These are phyloP conservation scores for Colletotrichum sublineola DNA, from an alignment of 2,329 filamentous ascomycete genomes.

Conservation along the genomic window DNA sequence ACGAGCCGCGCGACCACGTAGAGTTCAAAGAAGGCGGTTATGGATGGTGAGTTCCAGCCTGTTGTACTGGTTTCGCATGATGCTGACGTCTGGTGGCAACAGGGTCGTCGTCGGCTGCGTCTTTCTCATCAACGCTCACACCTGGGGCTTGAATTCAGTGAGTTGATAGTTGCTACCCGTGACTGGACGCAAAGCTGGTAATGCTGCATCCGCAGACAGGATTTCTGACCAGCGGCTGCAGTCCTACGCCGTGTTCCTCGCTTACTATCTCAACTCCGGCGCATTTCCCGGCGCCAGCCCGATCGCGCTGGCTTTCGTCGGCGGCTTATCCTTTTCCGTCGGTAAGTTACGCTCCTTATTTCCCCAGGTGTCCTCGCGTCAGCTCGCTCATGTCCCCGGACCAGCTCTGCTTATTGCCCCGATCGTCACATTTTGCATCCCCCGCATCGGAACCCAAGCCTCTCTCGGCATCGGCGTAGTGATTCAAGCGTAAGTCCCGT, in stretches of 20 bases:
- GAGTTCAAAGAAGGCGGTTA: constrained; percentile 69
- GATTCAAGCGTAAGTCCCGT: constrained; percentile 63
- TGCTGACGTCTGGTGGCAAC: constrained; percentile 9
- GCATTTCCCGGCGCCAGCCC: constrained; percentile 73
- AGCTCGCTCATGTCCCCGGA: constrained; percentile 48
- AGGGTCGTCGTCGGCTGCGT: constrained; percentile 68
- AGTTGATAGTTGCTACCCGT: constrained; percentile 42
- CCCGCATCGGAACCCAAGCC: constrained; percentile 72
- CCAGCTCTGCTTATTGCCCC: constrained; percentile 76
- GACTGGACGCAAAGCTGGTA: not conserved
- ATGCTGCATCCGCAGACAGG: no score
- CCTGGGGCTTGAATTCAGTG: constrained; percentile 80
- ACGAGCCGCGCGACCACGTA: constrained; percentile 36
- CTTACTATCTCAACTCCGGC: constrained; percentile 68
- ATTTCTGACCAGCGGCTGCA: constrained; percentile 44
- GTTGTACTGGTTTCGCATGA: not conserved
- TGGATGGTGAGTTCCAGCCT: constrained; percentile 62
- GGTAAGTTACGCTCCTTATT: constrained; percentile 47
- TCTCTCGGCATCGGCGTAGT: constrained; percentile 75
- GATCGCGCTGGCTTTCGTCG: constrained; percentile 83
- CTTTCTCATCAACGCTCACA: constrained; percentile 75
- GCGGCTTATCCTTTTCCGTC: constrained; percentile 74
- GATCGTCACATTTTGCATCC: constrained; percentile 71
- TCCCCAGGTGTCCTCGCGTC: not conserved
- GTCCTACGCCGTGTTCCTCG: constrained; percentile 71